Evolutionary conservation across 805 yeast species (phyloP), one percentile per base, ranked within the genome.

Genomic region (Candida alai): DNA sequence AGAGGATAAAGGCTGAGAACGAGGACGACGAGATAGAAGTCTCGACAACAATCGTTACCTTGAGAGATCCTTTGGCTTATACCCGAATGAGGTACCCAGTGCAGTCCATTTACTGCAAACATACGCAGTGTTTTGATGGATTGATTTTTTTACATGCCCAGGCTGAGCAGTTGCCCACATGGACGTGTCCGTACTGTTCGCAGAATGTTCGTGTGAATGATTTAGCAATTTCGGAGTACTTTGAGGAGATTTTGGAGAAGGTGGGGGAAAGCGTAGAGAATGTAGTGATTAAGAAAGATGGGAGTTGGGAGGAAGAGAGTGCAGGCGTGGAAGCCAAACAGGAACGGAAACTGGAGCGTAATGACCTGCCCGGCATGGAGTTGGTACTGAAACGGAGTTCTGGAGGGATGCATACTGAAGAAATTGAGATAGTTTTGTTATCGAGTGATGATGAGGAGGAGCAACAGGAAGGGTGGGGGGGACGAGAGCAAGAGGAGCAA

Each of bases 81-180:
- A 68, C 76, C 6, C 70, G 84, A 37, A 81, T 93, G 71, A 62
- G 66, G 36, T 56, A 71, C 34, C 97, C 98, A 0, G 75, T 78
- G 1, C 74, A 86, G 44, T 77, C 95, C 1, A 59, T 69, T 1
- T 64, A 58, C 30, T 93, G 98, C 59, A 62, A 71, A 22, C 98
- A 93, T 58, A 60, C 87, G 11, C 90, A 84, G 48, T 89, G 97
- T 52, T 86, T 89, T 54, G 98, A 93, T 58, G 89, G 85, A 0
- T 55, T 69, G 22, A 75, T 84, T 28, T 93, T 74, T 51, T 47
- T 93, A 7, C 74, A 77, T 48, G 68, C 88, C 28, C 97, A 90
- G 54, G 67, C 68, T 36, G n/a, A n/a, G n/a, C 90, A 83, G 51
- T 76, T 84, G 0, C 83, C 96, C 0, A 75, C 84, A 0, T 90